phyloP scores from a whole-genome alignment of 164 flowering plant species.

The Vitis amurensis region DNA sequence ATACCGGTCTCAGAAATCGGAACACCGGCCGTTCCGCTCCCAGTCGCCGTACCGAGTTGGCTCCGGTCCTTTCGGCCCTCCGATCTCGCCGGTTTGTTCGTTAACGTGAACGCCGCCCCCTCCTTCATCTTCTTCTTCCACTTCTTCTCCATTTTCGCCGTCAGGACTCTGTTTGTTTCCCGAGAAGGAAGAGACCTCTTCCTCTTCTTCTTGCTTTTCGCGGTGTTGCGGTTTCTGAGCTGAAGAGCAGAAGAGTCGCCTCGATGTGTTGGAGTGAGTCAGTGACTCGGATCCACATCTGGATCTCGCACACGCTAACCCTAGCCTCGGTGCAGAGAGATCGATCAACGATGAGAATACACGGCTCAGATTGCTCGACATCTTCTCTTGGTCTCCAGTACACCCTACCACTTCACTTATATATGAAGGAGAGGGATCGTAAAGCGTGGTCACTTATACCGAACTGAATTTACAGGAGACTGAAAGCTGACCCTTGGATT shows the following conservation, averaged over 20 bases:
- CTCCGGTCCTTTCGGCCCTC: slow-evolving; percentile 70
- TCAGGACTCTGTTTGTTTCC: slow-evolving; percentile 2
- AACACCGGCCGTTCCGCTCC: slow-evolving; percentile 71
- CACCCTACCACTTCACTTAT: neutral
- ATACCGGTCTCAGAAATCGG: slow-evolving; percentile 40
- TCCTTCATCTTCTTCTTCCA: slow-evolving; percentile 22
- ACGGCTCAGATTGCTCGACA: slow-evolving; percentile 31
- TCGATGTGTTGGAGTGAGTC: slow-evolving; percentile 6
- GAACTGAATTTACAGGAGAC: no score
- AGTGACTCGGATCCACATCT: neutral
- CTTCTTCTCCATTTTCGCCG: slow-evolving; percentile 16
- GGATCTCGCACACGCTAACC: slow-evolving; percentile 1
- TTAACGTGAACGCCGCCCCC: slow-evolving; percentile 31
- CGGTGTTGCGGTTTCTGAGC: slow-evolving; percentile 1
- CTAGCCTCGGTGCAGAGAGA: slow-evolving; percentile 13
- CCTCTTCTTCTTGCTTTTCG: neutral
- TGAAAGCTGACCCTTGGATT: no score
- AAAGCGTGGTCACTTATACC: no score
- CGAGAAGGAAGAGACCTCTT: neutral
- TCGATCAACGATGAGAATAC: slow-evolving; percentile 15
- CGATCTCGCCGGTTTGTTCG: slow-evolving; percentile 51
- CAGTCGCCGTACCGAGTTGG: slow-evolving; percentile 73
- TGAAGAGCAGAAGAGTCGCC: slow-evolving; percentile 21
- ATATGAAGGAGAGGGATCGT: no score
- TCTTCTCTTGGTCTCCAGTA: neutral